Percentiles rank a stretch among this genome's conserved stretches.
Evolutionary conservation across 495 filamentous ascomycete genomes (phyloP).

Genomic region (Aspergillus incahuasiensis): DNA sequence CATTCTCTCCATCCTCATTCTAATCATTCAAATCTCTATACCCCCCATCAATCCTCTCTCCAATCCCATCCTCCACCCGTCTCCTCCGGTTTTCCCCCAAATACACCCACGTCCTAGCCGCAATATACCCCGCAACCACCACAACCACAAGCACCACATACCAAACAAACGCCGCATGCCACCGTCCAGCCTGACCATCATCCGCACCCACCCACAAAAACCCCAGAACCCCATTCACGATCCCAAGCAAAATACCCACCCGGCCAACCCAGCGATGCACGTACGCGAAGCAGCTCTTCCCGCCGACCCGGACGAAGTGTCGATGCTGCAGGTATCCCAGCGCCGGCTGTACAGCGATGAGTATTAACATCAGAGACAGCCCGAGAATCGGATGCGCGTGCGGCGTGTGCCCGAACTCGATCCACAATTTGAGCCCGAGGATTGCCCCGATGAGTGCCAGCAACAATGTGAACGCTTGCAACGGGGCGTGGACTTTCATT

Average conservation of each 20-base stretch:
- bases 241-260: conserved; percentile 53
- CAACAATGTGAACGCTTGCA: conserved; percentile 55
- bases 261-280: conserved; percentile 70
- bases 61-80: no score
- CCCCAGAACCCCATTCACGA: conserved; percentile 69
- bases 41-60: no score
- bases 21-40: no score
- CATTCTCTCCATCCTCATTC: no score
- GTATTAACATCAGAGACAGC: neutral
- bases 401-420: no score
- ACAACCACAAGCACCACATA: conserved; percentile 48
- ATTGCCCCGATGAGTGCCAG: neutral
- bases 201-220: conserved; percentile 41
- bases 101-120: no score
- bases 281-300: conserved; percentile 51
- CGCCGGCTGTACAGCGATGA: conserved; percentile 60
- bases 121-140: neutral
- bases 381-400: no score
- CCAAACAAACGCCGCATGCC: conserved; percentile 41
- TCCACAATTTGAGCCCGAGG: no score
- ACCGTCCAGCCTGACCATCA: conserved; percentile 14
- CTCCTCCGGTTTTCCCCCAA: no score
- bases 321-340: conserved; percentile 62
- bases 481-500: conserved; percentile 47
- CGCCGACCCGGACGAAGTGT: conserved; percentile 36